Evolutionary conservation across 371 early-diverging fungal species (phyloP), one percentile per base, ranked within the genome.

Genomic region (Actinomortierella ambigua): DNA sequence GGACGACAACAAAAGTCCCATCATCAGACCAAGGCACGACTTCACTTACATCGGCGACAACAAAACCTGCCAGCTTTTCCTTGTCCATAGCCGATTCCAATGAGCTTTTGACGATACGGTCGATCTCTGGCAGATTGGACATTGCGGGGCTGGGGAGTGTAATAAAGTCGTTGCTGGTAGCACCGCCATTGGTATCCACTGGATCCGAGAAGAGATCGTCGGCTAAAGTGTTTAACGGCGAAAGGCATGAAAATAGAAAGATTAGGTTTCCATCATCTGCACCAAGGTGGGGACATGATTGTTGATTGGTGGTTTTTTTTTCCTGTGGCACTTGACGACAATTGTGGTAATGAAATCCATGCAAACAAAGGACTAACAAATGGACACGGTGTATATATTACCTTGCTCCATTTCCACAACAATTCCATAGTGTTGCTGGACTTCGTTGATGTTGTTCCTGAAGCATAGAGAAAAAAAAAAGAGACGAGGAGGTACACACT

Each of bases 91-190:
- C 34, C 13, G 68, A 76, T 18, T 76, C 75, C n/a, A 58, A 75
- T 2, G 82, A 80, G n/a, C 68, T 70, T 24, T 70, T 69, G 24
- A 93, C 61, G 5, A 77, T 61, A 42, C 68, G 64, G 26, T 86
- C 87, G 22, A 91, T 85, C 29, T 87, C 85, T 49, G 79, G 73
- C 20, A 93, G 62, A 76, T 91, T 91, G 5, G 80, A 79, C 23
- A 89, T 55, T 26, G 82, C 80, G 2, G 92, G 91, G 20, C 69
- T 65, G 2, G 92, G 90, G 3, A 92, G 77, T 9, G 65, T 67
- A 48, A 81, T 53, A 29, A 69, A 59, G 24, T 71, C 66, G n/a
- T 57, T 68, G 44, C 64, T 57, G 42, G 60, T 59, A 48, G 41
- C 55, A n/a, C 68, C 75, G n/a, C 68, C 75, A 49, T 68, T 75